Evolutionary conservation across 1,139 yeast species (phyloP).

Genomic region (Saccharomyces hybrid): DNA sequence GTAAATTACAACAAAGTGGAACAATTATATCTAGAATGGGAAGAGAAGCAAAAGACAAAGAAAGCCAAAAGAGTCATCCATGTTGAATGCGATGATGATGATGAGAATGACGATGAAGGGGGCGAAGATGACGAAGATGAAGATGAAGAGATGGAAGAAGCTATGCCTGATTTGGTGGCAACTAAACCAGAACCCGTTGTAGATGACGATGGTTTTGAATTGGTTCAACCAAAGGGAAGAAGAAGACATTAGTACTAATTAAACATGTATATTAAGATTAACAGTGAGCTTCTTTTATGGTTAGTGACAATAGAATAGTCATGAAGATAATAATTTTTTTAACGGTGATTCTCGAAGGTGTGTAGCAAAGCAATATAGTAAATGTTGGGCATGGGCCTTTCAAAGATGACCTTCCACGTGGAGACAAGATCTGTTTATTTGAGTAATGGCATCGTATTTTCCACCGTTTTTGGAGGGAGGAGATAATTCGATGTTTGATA

Average conservation of each 20-base stretch:
- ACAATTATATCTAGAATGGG: constrained; percentile 50
- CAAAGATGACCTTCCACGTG: background rate
- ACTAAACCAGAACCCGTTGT: constrained; percentile 45
- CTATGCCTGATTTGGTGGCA: constrained; percentile 27
- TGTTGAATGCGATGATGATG: constrained; percentile 46
- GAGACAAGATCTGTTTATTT: no score
- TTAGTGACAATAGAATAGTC: background rate
- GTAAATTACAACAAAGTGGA: constrained; percentile 51
- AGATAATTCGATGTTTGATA: no score
- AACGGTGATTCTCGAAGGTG: background rate
- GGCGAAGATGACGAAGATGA: constrained; percentile 30
- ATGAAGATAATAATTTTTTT: background rate
- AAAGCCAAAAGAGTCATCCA: constrained; percentile 32
- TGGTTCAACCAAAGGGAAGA: constrained; percentile 65
- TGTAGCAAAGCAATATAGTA: background rate
- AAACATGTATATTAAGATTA: background rate
- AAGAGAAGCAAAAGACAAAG: constrained; percentile 41
- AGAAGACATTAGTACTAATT: constrained; percentile 23
- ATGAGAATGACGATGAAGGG: constrained; percentile 42
- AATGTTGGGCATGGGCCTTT: background rate
- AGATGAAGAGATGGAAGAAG: constrained; percentile 29
- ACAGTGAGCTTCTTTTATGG: background rate
- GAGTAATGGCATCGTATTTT: no score
- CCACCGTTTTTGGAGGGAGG: no score
- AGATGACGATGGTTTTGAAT: constrained; percentile 90